Conservation (phyloP, 805 yeast species). For the Clavispora asparagi region DNA sequence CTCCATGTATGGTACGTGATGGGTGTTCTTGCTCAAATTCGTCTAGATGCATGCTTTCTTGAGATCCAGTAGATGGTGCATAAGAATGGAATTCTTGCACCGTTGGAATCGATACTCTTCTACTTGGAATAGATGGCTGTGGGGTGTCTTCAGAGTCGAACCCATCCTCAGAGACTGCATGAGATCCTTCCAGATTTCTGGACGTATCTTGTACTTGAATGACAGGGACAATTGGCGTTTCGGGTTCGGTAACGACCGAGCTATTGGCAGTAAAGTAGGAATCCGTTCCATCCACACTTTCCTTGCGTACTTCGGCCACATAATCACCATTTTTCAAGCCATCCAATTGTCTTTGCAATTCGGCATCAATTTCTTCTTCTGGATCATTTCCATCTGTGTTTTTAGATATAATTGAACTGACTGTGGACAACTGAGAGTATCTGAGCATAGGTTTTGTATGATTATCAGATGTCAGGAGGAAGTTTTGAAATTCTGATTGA, state of each 20-base stretch:
- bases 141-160: neutral
- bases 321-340: slow-evolving; percentile 22
- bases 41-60: neutral
- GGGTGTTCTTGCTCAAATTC: neutral
- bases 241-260: slow-evolving; percentile 6
- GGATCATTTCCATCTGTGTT: slow-evolving; percentile 24
- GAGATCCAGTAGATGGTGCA: neutral
- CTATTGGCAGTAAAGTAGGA: slow-evolving; percentile 3
- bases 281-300: slow-evolving; percentile 4
- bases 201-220: neutral
- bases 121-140: neutral
- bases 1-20: neutral
- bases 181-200: neutral
- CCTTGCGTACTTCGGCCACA: neutral
- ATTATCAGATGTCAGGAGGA: slow-evolving; percentile 13
- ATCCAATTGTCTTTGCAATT: slow-evolving; percentile 35
- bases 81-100: neutral
- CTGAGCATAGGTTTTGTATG: slow-evolving; percentile 10
- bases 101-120: neutral
- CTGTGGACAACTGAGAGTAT: slow-evolving; percentile 35
- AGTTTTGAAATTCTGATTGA: slow-evolving; percentile 21
- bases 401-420: slow-evolving; percentile 38
- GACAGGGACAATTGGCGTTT: neutral
- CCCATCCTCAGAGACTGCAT: neutral
- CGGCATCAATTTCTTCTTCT: slow-evolving; percentile 31